Base-by-base conservation (phyloP, 805 yeast genomes). In the Spathaspora gorwiae region DNA sequence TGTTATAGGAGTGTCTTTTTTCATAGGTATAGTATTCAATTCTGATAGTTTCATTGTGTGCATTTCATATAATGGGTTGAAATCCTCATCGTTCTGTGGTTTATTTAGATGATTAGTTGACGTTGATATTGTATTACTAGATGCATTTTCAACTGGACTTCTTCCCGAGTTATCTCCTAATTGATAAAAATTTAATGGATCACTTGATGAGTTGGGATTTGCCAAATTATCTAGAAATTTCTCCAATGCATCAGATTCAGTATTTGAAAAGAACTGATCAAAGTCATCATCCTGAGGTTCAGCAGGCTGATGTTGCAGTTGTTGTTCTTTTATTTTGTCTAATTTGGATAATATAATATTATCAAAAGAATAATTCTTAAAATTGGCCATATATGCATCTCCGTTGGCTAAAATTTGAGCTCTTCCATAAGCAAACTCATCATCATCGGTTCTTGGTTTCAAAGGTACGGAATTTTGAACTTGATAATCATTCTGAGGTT, bases 161-260 rank as follows among this genome's bases (percentile, higher is more conserved):
- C 4, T 3, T 19, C 24, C 24, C 5, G 24, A 19, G 24, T 19
- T 19, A 19, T 19, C 24, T 19, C 24, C 32, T 29, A 9, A 9
- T 29, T 29, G 32, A 29, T 67, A 67, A 44, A 66, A 59, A 31
- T 65, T 66, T 35, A 63, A 54, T 3, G 70, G 71, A 44, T 62
- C 60, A 26, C 53, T 37, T 30, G 53, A 51, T 42, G 48, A 47
- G 29, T 54, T 36, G 39, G 64, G 55, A 52, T 60, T 58, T 29
- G 64, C 70, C 52, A 71, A 60, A 47, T 64, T 65, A 47, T 71
- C 75, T 54, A 71, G 59, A 45, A 71, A 71, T 53, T 54, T 60
- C 47, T 69, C 74, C 54, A 71, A 61, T 15, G 70, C 68, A 53
- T 64, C 59, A 10, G 67, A 59, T 48, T 66, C 72, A 14, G 67